phyloP scores from a whole-genome alignment of 2,329 filamentous ascomycete genomes.

The Aspergillus sclerotialis region DNA sequence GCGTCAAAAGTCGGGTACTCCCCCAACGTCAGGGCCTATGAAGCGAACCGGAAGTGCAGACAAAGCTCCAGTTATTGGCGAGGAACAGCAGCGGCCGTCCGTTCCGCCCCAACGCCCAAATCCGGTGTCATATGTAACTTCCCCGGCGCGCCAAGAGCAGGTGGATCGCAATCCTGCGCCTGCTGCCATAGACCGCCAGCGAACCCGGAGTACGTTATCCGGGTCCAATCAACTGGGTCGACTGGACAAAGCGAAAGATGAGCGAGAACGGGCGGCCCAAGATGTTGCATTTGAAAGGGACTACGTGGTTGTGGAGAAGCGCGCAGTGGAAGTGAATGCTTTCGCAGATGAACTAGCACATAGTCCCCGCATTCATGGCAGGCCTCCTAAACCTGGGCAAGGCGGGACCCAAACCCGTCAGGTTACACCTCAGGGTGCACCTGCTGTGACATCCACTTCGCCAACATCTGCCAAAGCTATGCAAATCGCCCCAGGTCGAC shows the following conservation, averaged over 20 bases:
- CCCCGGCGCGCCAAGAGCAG: slow-evolving; percentile 34
- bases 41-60: slow-evolving; percentile 29
- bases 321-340: slow-evolving; percentile 91
- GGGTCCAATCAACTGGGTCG: slow-evolving; percentile 42
- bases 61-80: slow-evolving; percentile 17
- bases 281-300: slow-evolving; percentile 88
- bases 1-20: slow-evolving; percentile 20
- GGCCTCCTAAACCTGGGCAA: slow-evolving; percentile 47
- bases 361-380: slow-evolving; percentile 58
- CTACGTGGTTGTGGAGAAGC: slow-evolving; percentile 93
- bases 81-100: slow-evolving; percentile 18
- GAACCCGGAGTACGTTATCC: slow-evolving; percentile 42
- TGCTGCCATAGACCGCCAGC: slow-evolving; percentile 56
- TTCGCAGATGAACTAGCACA: slow-evolving; percentile 91
- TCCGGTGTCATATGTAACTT: slow-evolving; percentile 30
- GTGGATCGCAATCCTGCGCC: slow-evolving; percentile 25
- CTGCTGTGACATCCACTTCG: slow-evolving; percentile 62
- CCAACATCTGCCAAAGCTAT: slow-evolving; percentile 65
- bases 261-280: slow-evolving; percentile 64
- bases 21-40: slow-evolving; percentile 21
- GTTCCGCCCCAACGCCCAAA: slow-evolving; percentile 26
- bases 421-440: slow-evolving; percentile 68
- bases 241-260: slow-evolving; percentile 28
- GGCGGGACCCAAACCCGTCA: slow-evolving; percentile 63
- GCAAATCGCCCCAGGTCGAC: slow-evolving; percentile 63